A percentile compares a stretch with the other conserved stretches of the same genome.
phyloP scores from a whole-genome alignment of 805 yeast genomes.

The Candida vaughaniae region DNA sequence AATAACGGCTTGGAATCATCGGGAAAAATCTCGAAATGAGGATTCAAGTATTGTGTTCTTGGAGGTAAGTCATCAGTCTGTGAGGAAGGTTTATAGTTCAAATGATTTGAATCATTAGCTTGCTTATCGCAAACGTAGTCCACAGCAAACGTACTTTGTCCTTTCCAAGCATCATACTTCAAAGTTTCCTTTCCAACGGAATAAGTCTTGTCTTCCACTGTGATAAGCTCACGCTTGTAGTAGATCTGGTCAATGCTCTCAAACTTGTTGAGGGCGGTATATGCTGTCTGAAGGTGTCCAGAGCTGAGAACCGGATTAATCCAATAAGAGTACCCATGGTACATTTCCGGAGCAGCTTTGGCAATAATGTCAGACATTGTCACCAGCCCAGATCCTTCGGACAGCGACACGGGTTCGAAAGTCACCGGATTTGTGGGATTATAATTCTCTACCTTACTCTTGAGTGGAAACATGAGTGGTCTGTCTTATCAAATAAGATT shows the following conservation, averaged over 20 bases:
- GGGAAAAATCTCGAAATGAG: constrained; percentile 38
- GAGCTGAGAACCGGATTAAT: constrained; percentile 47
- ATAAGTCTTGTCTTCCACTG: constrained; percentile 27
- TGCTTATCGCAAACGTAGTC: constrained; percentile 39
- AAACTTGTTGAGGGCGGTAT: constrained; percentile 44
- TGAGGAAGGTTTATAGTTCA: constrained; percentile 40
- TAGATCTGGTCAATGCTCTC: constrained; percentile 40
- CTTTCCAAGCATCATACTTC: constrained; percentile 41
- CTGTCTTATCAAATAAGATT: no score
- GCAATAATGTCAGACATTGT: constrained; percentile 32
- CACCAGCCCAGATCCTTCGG: constrained; percentile 5
- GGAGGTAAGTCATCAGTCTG: constrained; percentile 62
- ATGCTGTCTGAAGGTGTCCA: constrained; percentile 52
- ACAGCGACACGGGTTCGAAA: constrained; percentile 14
- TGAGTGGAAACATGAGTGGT: constrained; percentile 12
- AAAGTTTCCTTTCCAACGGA: constrained; percentile 25
- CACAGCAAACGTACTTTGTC: constrained; percentile 46
- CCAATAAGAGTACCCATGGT: constrained; percentile 34
- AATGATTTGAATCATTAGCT: constrained; percentile 19
- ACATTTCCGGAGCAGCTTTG: constrained; percentile 39
- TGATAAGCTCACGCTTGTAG: constrained; percentile 45
- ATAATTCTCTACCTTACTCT: constrained; percentile 24
- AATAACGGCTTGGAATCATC: constrained; percentile 54
- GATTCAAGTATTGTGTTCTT: constrained; percentile 60
- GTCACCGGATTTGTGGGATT: constrained; percentile 23